These are phyloP conservation scores for Actinidia polygama DNA, from an alignment of 179 eudicot species.

Conservation along the genomic window DNA sequence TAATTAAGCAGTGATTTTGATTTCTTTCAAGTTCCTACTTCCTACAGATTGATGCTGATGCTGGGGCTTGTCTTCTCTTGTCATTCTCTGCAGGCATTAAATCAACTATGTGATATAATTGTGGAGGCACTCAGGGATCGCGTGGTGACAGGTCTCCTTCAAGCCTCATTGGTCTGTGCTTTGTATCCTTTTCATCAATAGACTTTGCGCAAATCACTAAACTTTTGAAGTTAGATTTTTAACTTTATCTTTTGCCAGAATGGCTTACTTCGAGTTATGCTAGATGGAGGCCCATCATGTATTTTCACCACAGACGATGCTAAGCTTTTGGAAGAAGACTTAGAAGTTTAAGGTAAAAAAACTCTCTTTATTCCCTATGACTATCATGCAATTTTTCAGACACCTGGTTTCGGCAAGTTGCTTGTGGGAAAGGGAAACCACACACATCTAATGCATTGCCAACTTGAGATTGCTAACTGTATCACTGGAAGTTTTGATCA, in stretches of 20 bases:
- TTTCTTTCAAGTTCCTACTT: background rate
- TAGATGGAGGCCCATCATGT: constrained; percentile 97
- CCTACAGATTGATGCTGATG: constrained; percentile 4
- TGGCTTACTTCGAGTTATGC: constrained; percentile 84
- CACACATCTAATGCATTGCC: background rate
- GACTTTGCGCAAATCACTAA: background rate
- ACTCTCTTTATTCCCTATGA: background rate
- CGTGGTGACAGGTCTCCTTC: constrained; percentile 93
- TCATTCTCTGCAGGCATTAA: constrained; percentile 65
- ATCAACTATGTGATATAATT: constrained; percentile 81
- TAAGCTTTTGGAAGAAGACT: constrained; percentile 85
- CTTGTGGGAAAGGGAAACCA: background rate
- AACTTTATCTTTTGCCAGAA: constrained; percentile 53
- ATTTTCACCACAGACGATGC: constrained; percentile 75
- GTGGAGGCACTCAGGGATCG: constrained; percentile 95
- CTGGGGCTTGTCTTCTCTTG: constrained; percentile 2
- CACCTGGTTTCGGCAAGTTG: background rate
- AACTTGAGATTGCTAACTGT: too few relatives aligned
- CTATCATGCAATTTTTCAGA: background rate
- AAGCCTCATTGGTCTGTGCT: constrained; percentile 83
- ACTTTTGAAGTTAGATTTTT: constrained; percentile 2
- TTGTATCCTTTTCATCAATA: background rate
- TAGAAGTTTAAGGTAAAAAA: constrained; percentile 88
- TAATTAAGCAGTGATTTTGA: background rate
- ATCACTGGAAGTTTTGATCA: too few relatives aligned